Base-by-base conservation (phyloP, 768 basidiomycete species). In the Termitomyces sp. region DNA sequence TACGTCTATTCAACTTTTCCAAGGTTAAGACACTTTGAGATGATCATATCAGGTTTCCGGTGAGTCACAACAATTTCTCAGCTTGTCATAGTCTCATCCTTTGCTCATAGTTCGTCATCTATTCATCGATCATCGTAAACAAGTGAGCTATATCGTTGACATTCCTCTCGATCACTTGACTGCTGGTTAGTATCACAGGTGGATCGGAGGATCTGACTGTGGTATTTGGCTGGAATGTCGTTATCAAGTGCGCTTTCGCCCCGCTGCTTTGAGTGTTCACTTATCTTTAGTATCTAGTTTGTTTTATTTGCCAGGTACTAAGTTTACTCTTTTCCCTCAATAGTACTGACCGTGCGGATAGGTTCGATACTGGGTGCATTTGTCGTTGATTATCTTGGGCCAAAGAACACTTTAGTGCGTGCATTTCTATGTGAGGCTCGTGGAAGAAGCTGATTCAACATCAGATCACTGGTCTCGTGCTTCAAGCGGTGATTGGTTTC, bases 151-250 rank as follows among this genome's bases (percentile, higher is more conserved):
- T 8, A 24, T 26, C 7, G 50, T 16, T 48, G 24, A 22, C 32
- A 16, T 44, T 22, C 4, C 1, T 40, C 13, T 47, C 41, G 18
- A 26, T 22, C 32, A 24, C 10, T 30, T 20, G n/a, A 32, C 28
- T 4, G 35, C 10, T 18, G 22, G 14, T 24, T 53, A 89, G 85
- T 54, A 76, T 92, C 57, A 86, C 84, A 14, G 85, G 87, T 36
- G 70, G 73, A 32, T 69, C 71, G 35, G 65, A 69, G 9, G 76
- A 83, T 8, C 75, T 93, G 20, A 65, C 72, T 3, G 77, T 86
- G 46, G 77, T 88, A 8, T 85, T 94, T 60, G 92, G 92, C n/a
- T 94, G 92, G 93, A 82, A 80, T 59, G 86, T 89, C 41, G 82
- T 94, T 20, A 88, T 93, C 75, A 89, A 89, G 90, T 90, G 67